Base-by-base conservation (phyloP, 768 basidiomycete species). In the Lactifluus rugatus region DNA sequence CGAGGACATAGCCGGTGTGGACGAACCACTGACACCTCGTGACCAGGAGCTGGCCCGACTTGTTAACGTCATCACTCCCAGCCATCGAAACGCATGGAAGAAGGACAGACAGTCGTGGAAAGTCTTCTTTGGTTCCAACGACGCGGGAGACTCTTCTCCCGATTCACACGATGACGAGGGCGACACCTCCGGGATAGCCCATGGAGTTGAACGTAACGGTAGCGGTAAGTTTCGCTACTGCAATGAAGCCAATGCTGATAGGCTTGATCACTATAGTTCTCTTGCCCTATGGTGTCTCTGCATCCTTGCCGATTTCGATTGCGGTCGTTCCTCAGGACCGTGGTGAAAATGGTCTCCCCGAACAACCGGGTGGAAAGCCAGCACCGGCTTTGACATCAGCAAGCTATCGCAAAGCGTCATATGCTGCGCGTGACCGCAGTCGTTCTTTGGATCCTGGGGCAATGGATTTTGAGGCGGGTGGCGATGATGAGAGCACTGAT, bases 31-130 rank as follows among this genome's bases (percentile, higher is more conserved):
- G 17, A 76, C 73, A 57, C 70, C 74, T 25, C 73, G 75, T 52
- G 81, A 83, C 63, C 75, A 73, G 32, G 80, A 81, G 63, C 73
- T 87, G 34, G 58, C 81, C 63, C 78, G 76, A 62, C 74, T 87
- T 34, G 80, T 88, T n/a, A 84, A 84, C 9, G 85, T 84, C 26
- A 74, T 80, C 70, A 80, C 74, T 31, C 83, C 85, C 1, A 87
- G 84, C 62, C 87, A 89, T 67, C 76, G 84, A 53, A 80, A 76
- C n/a, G 80, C 80, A 13, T 87, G 85, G 86, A 80, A 74, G 65
- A 76, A 78, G 60, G 77, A 79, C 65, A 78, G 83, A 64, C 78
- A 74, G 60, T 81, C 83, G 13, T 87, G 85, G 85, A 76, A 78
- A 57, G 67, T 77, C 19, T 83, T 88, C 26, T 83, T 88, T 25